These are phyloP conservation scores for Globisporangium echinulatum DNA, from an alignment of 352 stramenopile genomes.

Conservation along the genomic window DNA sequence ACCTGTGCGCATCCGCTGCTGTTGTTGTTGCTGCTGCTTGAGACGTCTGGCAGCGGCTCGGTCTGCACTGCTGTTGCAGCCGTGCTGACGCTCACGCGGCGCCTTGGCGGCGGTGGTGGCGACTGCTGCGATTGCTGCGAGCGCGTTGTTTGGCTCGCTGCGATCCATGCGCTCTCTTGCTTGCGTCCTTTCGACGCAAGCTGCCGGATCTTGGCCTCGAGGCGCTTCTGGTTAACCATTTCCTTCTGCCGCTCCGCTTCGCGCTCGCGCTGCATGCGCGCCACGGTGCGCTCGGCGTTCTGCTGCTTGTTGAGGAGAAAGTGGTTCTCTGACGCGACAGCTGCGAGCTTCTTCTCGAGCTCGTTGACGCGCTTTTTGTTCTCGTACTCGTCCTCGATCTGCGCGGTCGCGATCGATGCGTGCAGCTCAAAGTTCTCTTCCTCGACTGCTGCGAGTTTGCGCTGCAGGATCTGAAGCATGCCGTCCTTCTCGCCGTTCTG, in stretches of 20 bases:
- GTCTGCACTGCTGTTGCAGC: slow-evolving; percentile 29
- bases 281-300: slow-evolving; percentile 52
- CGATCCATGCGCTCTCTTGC: slow-evolving; percentile 37
- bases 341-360: slow-evolving; percentile 36
- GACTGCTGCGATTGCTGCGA: slow-evolving; percentile 17
- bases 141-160: slow-evolving; percentile 38
- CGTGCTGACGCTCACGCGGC: not conserved
- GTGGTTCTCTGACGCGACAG: slow-evolving; percentile 47
- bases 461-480: slow-evolving; percentile 45
- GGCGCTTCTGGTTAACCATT: slow-evolving; percentile 46
- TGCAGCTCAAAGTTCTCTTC: slow-evolving; percentile 66
- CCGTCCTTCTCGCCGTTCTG: slow-evolving; percentile 48
- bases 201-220: slow-evolving; percentile 49
- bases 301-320: slow-evolving; percentile 49
- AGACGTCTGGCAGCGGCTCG: slow-evolving; percentile 6
- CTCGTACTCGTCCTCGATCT: slow-evolving; percentile 38
- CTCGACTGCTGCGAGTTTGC: slow-evolving; percentile 36
- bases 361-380: slow-evolving; percentile 33
- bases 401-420: slow-evolving; percentile 39
- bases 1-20: slow-evolving; percentile 6
- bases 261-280: slow-evolving; percentile 25
- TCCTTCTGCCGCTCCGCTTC: slow-evolving; percentile 50
- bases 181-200: slow-evolving; percentile 61
- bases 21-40: no score
- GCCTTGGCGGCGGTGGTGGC: slow-evolving; percentile 21